Evolutionary conservation across 129 eudicot genomes (phyloP).

Genomic region (Pittosporum tobira): DNA sequence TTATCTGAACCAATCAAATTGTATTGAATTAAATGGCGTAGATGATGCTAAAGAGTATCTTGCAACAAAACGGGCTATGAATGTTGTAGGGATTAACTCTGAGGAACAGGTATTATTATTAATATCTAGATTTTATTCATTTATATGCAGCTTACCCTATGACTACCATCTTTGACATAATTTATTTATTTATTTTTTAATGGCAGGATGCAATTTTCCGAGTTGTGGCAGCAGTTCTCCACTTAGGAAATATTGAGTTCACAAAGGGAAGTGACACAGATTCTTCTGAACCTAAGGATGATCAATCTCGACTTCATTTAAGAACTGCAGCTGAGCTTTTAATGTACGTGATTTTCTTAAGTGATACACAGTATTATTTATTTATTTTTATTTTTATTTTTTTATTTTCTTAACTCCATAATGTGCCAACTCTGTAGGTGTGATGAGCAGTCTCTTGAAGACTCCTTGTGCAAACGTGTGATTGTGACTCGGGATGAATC

Average conservation of each 20-base stretch:
- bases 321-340: conserved; percentile 75
- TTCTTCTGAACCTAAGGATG: conserved; percentile 85
- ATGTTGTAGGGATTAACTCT: conserved; percentile 69
- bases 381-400: no score
- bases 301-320: conserved; percentile 57
- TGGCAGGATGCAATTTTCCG: conserved; percentile 85
- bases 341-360: conserved; percentile 40
- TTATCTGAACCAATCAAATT: conserved; percentile 86
- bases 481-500: conserved; percentile 88
- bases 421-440: conserved; percentile 47
- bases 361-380: no score
- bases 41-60: conserved; percentile 74
- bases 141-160: background rate
- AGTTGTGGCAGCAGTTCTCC: conserved; percentile 93
- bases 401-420: conserved; percentile 2
- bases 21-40: conserved; percentile 50
- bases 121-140: background rate
- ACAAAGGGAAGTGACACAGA: conserved; percentile 57
- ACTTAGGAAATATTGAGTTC: conserved; percentile 80
- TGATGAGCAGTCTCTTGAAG: conserved; percentile 64
- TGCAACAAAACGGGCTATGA: conserved; percentile 73
- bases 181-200: conserved; percentile 3
- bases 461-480: conserved; percentile 85
- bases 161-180: background rate
- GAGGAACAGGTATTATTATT: conserved; percentile 66